Evolutionary conservation across 108 stramenopile species (phyloP).

Genomic region (Cyclotella sp.): DNA sequence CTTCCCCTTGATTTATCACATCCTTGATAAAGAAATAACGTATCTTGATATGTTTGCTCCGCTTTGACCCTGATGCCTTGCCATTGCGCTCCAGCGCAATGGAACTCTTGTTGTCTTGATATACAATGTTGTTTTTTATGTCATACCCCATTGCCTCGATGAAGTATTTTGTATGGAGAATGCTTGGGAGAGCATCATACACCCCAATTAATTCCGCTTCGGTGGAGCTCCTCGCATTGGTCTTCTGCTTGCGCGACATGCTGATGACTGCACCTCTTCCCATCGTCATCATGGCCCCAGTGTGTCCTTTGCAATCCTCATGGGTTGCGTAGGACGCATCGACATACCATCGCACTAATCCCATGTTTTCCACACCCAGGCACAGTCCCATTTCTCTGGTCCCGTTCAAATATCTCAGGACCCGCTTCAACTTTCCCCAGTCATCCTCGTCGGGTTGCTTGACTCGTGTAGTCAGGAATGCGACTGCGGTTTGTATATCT

Average conservation of each 20-base stretch:
- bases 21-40: not conserved
- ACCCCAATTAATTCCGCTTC: not conserved
- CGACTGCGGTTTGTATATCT: not conserved
- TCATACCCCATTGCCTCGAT: not conserved
- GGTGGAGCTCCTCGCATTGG: not conserved
- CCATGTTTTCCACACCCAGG: not conserved
- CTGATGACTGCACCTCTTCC: not conserved
- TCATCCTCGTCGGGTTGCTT: not conserved
- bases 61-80: conserved; percentile 12
- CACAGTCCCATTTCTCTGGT: not conserved
- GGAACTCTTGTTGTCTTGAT: conserved; percentile 59
- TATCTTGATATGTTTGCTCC: not conserved
- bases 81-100: conserved; percentile 58
- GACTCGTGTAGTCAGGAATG: not conserved
- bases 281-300: not conserved
- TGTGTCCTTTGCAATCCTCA: not conserved
- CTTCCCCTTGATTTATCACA: not conserved
- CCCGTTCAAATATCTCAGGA: not conserved
- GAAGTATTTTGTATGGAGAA: not conserved
- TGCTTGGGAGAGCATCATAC: not conserved
- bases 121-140: not conserved
- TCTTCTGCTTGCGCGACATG: not conserved
- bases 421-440: conserved; percentile 3
- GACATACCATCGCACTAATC: not conserved
- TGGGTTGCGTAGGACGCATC: not conserved